phyloP scores from a whole-genome alignment of 2,329 filamentous ascomycete species.

The Geosmithia flava region DNA sequence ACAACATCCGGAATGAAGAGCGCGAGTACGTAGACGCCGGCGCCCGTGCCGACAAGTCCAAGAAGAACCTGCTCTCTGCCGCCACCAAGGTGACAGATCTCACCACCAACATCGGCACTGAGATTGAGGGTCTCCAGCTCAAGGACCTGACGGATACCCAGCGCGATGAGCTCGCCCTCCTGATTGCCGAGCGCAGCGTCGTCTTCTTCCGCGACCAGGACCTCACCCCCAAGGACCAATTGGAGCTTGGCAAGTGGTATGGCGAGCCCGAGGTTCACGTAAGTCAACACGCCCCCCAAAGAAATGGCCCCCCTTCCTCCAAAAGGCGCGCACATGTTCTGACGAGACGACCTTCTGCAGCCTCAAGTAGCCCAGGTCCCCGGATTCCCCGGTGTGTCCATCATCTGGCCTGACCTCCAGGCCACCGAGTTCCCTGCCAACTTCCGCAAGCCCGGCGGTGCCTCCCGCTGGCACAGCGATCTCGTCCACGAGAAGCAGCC shows the following conservation, averaged over 20 bases:
- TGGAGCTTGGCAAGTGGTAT: conserved; percentile 11
- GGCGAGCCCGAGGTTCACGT: conserved; percentile 22
- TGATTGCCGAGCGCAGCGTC: conserved; percentile 25
- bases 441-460: conserved; percentile 36
- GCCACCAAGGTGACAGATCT: conserved; percentile 38
- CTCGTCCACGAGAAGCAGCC: conserved; percentile 20
- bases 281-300: conserved; percentile 10
- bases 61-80: conserved; percentile 38
- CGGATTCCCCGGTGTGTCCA: conserved; percentile 24
- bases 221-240: background rate
- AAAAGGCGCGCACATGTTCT: conserved; percentile 43
- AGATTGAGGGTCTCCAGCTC: conserved; percentile 59
- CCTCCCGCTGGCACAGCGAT: conserved; percentile 39
- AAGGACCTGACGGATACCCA: conserved; percentile 55
- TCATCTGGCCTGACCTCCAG: conserved; percentile 56
- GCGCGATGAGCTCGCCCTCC: conserved; percentile 54
- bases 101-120: conserved; percentile 62
- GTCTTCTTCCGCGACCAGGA: conserved; percentile 22
- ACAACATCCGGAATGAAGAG: conserved; percentile 41
- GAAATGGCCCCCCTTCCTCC: too few relatives aligned
- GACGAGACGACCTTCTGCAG: conserved; percentile 36
- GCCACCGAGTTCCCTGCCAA: conserved; percentile 47
- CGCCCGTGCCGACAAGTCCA: conserved; percentile 50
- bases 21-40: conserved; percentile 49
- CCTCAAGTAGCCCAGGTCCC: conserved; percentile 36